These are phyloP conservation scores for Diversispora epigaea DNA, from an alignment of 192 early-diverging fungal species.

Conservation along the genomic window DNA sequence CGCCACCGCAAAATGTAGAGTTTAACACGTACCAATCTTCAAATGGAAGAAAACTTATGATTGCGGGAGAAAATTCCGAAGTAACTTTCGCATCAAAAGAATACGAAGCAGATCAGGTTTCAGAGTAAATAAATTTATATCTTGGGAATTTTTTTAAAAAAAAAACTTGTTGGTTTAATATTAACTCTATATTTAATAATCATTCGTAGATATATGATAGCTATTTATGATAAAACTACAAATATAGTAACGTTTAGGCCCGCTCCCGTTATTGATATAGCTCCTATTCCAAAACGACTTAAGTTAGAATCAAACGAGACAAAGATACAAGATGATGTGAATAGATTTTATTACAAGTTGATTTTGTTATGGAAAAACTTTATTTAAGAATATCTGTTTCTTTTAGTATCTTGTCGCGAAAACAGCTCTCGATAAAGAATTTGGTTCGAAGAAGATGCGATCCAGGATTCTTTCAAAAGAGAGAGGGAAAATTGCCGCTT, in stretches of 20 bases:
- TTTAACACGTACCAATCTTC: not conserved
- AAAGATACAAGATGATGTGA: not conserved
- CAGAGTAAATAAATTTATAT: not conserved
- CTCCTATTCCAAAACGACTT: conserved; percentile 61
- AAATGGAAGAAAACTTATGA: not conserved
- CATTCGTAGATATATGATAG: conserved; percentile 69
- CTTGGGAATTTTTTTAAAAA: not conserved
- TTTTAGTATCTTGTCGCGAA: conserved; percentile 62
- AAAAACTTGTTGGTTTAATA: not conserved
- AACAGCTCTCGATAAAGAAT: conserved; percentile 83
- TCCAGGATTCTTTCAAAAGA: conserved; percentile 39
- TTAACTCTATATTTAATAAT: not conserved
- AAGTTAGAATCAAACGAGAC: conserved; percentile 42
- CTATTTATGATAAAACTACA: conserved; percentile 70
- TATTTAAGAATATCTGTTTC: conserved; percentile 13
- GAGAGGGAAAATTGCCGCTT: conserved; percentile 10
- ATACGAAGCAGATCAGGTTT: not conserved
- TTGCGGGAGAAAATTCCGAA: not conserved
- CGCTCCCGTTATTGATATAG: conserved; percentile 64
- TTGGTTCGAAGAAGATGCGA: conserved; percentile 87
- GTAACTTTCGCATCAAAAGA: not conserved
- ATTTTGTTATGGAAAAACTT: not conserved
- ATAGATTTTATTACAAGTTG: not conserved
- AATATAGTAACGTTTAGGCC: conserved; percentile 68
- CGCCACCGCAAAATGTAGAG: not conserved